phyloP scores from a whole-genome alignment of 495 filamentous ascomycete species.

The Xylaria venustula region DNA sequence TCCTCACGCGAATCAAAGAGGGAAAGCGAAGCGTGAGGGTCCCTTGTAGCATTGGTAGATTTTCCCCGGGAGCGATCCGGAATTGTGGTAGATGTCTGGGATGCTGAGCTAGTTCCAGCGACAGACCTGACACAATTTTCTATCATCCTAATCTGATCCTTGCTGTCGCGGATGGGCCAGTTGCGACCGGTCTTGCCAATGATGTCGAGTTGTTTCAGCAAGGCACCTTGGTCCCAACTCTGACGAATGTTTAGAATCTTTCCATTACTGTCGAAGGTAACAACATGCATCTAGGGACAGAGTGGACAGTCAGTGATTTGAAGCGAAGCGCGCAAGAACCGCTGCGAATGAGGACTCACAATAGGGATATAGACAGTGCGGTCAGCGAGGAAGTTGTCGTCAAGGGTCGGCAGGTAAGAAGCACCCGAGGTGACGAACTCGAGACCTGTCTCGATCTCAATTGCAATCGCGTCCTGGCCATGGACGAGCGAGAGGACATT shows the following conservation, averaged over 20 bases:
- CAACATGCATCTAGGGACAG: slow-evolving; percentile 74
- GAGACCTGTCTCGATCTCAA: slow-evolving; percentile 79
- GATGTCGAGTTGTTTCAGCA: slow-evolving; percentile 89
- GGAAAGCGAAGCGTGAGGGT: slow-evolving; percentile 75
- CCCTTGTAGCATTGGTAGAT: slow-evolving; percentile 51
- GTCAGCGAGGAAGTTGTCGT: slow-evolving; percentile 93
- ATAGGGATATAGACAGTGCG: slow-evolving; percentile 76
- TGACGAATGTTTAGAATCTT: slow-evolving; percentile 83
- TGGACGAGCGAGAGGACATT: slow-evolving; percentile 71
- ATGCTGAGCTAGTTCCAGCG: slow-evolving; percentile 14
- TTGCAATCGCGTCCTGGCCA: slow-evolving; percentile 61
- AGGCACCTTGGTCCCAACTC: slow-evolving; percentile 92
- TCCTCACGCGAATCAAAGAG: slow-evolving; percentile 66
- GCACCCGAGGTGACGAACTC: slow-evolving; percentile 82
- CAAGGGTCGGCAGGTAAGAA: slow-evolving; percentile 81
- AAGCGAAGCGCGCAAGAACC: not conserved
- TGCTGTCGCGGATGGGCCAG: slow-evolving; percentile 92
- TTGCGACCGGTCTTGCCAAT: slow-evolving; percentile 84
- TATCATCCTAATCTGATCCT: slow-evolving; percentile 79
- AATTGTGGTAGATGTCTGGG: slow-evolving; percentile 9
- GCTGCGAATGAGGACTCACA: slow-evolving; percentile 52
- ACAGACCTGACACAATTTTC: slow-evolving; percentile 46
- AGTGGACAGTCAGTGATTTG: slow-evolving; percentile 26
- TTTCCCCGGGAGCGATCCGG: slow-evolving; percentile 41
- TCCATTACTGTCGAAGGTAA: slow-evolving; percentile 71